These are phyloP conservation scores for Mycosphaerelloides madeirae DNA, from an alignment of 2,329 filamentous ascomycete genomes.

Conservation along the genomic window DNA sequence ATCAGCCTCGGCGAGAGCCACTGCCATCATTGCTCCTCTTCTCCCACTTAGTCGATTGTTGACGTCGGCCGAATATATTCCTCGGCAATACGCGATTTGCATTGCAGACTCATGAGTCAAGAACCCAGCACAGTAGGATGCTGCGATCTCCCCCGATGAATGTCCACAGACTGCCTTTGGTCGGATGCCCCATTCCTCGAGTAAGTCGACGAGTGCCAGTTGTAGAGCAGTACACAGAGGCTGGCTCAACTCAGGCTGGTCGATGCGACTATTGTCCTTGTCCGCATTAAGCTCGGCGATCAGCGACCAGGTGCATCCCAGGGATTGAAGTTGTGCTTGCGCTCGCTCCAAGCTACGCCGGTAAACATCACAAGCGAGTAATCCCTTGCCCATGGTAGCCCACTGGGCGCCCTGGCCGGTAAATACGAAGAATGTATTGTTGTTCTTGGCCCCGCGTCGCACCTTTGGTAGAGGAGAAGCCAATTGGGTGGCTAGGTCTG, in stretches of 20 bases:
- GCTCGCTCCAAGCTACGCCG: neutral
- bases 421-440: conserved; percentile 8
- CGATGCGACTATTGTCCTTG: neutral
- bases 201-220: conserved; percentile 7
- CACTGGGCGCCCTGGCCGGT: conserved; percentile 18
- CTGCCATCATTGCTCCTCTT: conserved; percentile 32
- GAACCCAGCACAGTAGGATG: conserved; percentile 26
- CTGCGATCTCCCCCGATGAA: conserved; percentile 30
- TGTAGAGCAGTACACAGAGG: conserved; percentile 11
- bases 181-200: neutral
- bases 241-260: conserved; percentile 4
- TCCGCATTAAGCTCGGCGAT: neutral
- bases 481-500: neutral
- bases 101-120: conserved; percentile 14
- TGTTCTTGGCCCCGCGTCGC: neutral
- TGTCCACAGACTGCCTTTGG: conserved; percentile 1
- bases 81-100: conserved; percentile 14
- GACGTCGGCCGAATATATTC: conserved; percentile 7
- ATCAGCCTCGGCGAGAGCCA: conserved; percentile 27
- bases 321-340: neutral
- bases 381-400: conserved; percentile 15
- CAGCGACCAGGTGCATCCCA: neutral
- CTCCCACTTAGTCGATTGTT: neutral
- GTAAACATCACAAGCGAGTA: conserved; percentile 15
- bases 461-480: neutral